These are phyloP conservation scores for Ceratocystis lukuohia DNA, from an alignment of 2,329 filamentous ascomycete species.

Conservation along the genomic window DNA sequence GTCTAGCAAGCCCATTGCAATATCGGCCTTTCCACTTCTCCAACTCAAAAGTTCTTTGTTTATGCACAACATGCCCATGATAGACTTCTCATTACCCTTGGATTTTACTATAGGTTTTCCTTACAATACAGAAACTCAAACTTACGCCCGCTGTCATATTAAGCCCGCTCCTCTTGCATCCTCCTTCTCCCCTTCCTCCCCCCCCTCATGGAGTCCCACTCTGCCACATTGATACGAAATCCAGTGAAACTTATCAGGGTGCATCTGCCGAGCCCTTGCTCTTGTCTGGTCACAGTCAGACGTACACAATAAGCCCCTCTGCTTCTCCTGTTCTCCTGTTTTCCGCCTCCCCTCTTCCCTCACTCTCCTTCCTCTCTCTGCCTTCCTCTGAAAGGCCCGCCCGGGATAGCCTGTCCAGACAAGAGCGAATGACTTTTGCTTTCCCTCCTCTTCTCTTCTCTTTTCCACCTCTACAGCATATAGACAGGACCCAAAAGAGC, in stretches of 20 bases:
- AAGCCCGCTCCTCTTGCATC: neutral
- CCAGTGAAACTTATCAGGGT: constrained; percentile 6
- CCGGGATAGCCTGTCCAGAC: neutral
- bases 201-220: neutral
- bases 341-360: neutral
- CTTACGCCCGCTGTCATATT: constrained; percentile 5
- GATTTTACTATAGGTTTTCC: neutral
- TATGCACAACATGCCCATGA: constrained; percentile 4
- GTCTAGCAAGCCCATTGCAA: neutral
- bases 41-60: neutral
- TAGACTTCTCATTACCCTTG: neutral
- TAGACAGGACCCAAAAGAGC: neutral
- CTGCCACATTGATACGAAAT: neutral
- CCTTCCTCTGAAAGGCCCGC: neutral
- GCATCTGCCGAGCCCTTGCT: constrained; percentile 2
- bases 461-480: neutral
- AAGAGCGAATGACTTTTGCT: neutral
- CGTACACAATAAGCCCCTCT: neutral
- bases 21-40: neutral
- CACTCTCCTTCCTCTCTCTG: too few species aligned
- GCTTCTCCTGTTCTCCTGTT: neutral
- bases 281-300: neutral
- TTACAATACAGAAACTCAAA: neutral
- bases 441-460: neutral
- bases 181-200: neutral